phyloP scores from a whole-genome alignment of 2,329 filamentous ascomycete species.

The Sporothrix protearum region DNA sequence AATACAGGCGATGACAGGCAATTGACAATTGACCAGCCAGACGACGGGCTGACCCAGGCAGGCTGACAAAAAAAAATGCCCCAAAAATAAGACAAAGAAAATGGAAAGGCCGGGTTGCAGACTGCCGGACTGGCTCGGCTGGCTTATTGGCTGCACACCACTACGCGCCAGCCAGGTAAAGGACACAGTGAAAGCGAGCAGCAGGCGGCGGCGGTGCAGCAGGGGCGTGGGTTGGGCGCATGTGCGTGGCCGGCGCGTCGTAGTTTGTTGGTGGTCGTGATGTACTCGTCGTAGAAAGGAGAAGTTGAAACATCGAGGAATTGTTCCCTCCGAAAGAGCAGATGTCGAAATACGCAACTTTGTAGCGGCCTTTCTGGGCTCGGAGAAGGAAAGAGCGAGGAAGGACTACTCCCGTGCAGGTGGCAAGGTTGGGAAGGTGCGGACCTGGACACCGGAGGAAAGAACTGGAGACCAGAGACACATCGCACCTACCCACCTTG shows the following conservation, averaged over 20 bases:
- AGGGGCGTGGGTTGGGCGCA: not conserved
- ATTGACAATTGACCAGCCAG: not conserved
- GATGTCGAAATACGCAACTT: not conserved
- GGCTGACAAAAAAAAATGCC: not conserved
- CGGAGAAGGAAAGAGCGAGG: not conserved
- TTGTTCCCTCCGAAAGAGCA: not conserved
- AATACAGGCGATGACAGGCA: not conserved
- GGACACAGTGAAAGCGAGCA: not conserved
- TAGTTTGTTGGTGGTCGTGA: not conserved
- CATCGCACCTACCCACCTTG: not conserved
- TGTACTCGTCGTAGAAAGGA: not conserved
- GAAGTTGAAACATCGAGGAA: not conserved
- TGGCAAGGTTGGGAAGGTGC: slow-evolving; percentile 18
- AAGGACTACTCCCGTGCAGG: not conserved
- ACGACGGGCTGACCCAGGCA: not conserved
- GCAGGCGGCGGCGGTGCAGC: not conserved
- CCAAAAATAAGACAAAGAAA: not conserved
- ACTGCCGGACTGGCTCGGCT: slow-evolving; percentile 16
- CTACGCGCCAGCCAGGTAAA: slow-evolving; percentile 7
- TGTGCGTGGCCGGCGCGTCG: not conserved
- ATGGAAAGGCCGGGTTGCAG: slow-evolving; percentile 19
- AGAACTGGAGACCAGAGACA: slow-evolving; percentile 10
- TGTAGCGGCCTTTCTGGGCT: not conserved
- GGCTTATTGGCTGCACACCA: slow-evolving; percentile 14
- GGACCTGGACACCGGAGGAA: slow-evolving; percentile 11